Evolutionary conservation across 2,329 filamentous ascomycete species (phyloP).

Genomic region (Trichoderma sp.): DNA sequence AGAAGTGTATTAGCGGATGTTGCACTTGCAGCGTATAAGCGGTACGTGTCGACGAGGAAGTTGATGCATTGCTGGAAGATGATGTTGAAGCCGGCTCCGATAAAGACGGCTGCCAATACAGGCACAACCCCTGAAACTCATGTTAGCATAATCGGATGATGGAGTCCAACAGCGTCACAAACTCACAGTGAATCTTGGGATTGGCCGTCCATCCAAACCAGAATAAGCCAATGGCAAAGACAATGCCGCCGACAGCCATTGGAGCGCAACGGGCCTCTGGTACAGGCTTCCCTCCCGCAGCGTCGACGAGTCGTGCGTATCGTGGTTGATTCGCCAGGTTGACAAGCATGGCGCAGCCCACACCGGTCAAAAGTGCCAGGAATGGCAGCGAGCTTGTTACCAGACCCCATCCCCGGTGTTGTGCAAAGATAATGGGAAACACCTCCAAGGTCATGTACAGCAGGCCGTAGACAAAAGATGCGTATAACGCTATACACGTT

Average conservation of each 20-base stretch:
- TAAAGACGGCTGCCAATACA: slow-evolving; percentile 31
- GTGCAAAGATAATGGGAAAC: slow-evolving; percentile 55
- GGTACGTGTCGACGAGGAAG: slow-evolving; percentile 56
- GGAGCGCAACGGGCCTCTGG: slow-evolving; percentile 61
- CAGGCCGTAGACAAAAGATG: slow-evolving; percentile 61
- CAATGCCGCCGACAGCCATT: slow-evolving; percentile 54
- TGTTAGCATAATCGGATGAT: neutral
- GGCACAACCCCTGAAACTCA: neutral
- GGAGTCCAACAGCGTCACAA: neutral
- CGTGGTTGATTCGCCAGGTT: slow-evolving; percentile 62
- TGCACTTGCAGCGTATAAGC: slow-evolving; percentile 60
- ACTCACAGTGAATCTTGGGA: slow-evolving; percentile 28
- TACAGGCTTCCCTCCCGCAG: slow-evolving; percentile 44
- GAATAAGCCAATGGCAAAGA: slow-evolving; percentile 60
- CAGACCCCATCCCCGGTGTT: slow-evolving; percentile 58
- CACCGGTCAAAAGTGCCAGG: slow-evolving; percentile 58
- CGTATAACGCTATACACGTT: slow-evolving; percentile 61
- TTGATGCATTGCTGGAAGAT: slow-evolving; percentile 55
- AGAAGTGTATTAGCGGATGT: slow-evolving; percentile 65
- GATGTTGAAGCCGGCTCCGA: slow-evolving; percentile 40
- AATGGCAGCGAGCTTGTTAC: slow-evolving; percentile 59
- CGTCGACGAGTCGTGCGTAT: slow-evolving; percentile 53
- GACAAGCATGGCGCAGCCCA: slow-evolving; percentile 51
- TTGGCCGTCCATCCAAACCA: slow-evolving; percentile 61
- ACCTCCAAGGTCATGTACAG: slow-evolving; percentile 53